Conservation (phyloP, 768 basidiomycete genomes). For the Mycena kentingensis region DNA sequence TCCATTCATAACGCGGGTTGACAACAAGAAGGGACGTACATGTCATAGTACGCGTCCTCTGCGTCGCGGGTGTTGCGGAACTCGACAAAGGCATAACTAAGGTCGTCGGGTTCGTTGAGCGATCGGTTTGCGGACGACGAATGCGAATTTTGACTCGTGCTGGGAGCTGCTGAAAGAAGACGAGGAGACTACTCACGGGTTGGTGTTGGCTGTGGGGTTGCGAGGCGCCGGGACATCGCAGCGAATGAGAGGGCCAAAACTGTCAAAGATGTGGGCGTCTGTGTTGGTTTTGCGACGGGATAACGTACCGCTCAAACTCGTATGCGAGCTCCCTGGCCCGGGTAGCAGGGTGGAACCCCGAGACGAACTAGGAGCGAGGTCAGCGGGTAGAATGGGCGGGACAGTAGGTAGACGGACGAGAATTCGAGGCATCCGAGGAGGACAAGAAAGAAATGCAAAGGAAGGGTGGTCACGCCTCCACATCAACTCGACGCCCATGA, state of each 20-base stretch:
- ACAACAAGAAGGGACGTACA: conserved; percentile 47
- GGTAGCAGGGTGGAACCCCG: conserved; percentile 81
- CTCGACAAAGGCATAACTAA: conserved; percentile 86
- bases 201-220: conserved; percentile 70
- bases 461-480: too few relatives aligned
- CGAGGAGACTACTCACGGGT: conserved; percentile 69
- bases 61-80: conserved; percentile 78
- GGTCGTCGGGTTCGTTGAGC: conserved; percentile 56
- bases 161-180: conserved; percentile 21
- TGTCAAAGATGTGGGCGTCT: conserved; percentile 30
- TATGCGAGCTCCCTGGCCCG: conserved; percentile 82
- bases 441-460: too few relatives aligned
- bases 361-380: conserved; percentile 86
- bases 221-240: conserved; percentile 90
- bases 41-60: conserved; percentile 82
- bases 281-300: neutral
- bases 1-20: neutral
- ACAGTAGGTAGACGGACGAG: too few relatives aligned
- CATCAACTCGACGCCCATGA: too few relatives aligned
- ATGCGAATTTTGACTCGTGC: too few relatives aligned
- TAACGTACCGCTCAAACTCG: conserved; percentile 65
- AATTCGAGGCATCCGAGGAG: too few relatives aligned
- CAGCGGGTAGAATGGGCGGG: too few relatives aligned
- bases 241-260: conserved; percentile 80
- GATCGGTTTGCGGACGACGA: conserved; percentile 47